Conservation (phyloP, 192 early-diverging fungal genomes). For the Dispira simplex region DNA sequence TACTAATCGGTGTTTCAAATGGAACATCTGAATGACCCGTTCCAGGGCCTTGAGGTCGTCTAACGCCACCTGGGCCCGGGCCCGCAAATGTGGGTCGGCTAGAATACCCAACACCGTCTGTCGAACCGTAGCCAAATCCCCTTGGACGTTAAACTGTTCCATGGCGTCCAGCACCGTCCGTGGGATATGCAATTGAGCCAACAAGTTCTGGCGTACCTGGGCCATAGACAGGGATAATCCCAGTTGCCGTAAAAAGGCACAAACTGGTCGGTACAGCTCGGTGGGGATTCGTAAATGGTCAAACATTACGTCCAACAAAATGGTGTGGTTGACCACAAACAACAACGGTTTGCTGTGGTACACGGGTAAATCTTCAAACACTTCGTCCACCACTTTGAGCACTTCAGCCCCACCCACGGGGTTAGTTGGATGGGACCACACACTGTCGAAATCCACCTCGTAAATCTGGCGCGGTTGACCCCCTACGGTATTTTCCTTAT, state of each 20-base stretch:
- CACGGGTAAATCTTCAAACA: conserved; percentile 49
- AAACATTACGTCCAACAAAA: conserved; percentile 56
- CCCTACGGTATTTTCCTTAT: conserved; percentile 59
- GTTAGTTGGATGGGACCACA: conserved; percentile 42
- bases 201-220: conserved; percentile 43
- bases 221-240: conserved; percentile 32
- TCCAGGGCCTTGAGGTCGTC: conserved; percentile 19
- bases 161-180: conserved; percentile 45
- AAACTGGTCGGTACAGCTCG: conserved; percentile 30
- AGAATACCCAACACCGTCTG: conserved; percentile 20
- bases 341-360: conserved; percentile 38
- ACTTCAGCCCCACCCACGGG: conserved; percentile 77
- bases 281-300: conserved; percentile 43
- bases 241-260: conserved; percentile 39
- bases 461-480: conserved; percentile 66
- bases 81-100: conserved; percentile 19
- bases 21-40: conserved; percentile 2
- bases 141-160: conserved; percentile 41
- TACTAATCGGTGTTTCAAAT: neutral
- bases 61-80: conserved; percentile 13
- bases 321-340: conserved; percentile 60
- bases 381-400: conserved; percentile 62
- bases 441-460: conserved; percentile 88
- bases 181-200: conserved; percentile 37
- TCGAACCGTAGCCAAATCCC: conserved; percentile 24